A percentile compares a stretch with the other conserved stretches of the same genome.
Evolutionary conservation across 148 eudicot genomes (phyloP).

Genomic region (Vaccinium myrtillus): DNA sequence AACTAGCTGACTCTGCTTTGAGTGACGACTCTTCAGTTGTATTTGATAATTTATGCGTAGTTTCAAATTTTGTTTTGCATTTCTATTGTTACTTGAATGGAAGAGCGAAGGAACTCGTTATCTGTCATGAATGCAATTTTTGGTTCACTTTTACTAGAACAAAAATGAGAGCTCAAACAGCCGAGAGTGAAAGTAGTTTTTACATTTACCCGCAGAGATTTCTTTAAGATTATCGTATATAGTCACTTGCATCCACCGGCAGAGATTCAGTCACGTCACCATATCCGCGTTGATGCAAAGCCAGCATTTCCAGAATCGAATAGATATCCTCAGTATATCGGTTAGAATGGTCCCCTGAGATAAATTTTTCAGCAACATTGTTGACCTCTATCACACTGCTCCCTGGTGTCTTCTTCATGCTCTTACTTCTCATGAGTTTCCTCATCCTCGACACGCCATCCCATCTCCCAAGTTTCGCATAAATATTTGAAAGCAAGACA

Average conservation of each 20-base stretch:
- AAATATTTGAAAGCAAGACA: slow-evolving; percentile 43
- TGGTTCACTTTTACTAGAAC: neutral
- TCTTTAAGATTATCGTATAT: neutral
- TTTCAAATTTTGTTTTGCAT: neutral
- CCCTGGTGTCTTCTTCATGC: slow-evolving; percentile 35
- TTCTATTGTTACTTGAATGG: neutral
- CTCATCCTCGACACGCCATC: slow-evolving; percentile 34
- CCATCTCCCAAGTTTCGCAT: slow-evolving; percentile 42
- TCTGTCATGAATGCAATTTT: neutral
- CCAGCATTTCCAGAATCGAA: slow-evolving; percentile 27
- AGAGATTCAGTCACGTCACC: slow-evolving; percentile 7
- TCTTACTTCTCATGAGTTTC: slow-evolving; percentile 31
- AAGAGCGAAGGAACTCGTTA: neutral
- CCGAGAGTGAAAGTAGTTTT: neutral
- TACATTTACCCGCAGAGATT: neutral
- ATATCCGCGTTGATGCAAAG: slow-evolving; percentile 18
- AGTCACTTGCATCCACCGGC: neutral
- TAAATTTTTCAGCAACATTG: slow-evolving; percentile 23
- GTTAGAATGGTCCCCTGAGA: slow-evolving; percentile 24
- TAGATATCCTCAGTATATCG: slow-evolving; percentile 16
- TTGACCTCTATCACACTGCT: slow-evolving; percentile 33
- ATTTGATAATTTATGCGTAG: neutral
- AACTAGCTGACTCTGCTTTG: neutral
- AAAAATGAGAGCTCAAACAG: neutral
- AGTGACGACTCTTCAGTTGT: slow-evolving; percentile 1